Base-by-base conservation (phyloP, 805 yeast species). In the Lachancea meyersii region DNA sequence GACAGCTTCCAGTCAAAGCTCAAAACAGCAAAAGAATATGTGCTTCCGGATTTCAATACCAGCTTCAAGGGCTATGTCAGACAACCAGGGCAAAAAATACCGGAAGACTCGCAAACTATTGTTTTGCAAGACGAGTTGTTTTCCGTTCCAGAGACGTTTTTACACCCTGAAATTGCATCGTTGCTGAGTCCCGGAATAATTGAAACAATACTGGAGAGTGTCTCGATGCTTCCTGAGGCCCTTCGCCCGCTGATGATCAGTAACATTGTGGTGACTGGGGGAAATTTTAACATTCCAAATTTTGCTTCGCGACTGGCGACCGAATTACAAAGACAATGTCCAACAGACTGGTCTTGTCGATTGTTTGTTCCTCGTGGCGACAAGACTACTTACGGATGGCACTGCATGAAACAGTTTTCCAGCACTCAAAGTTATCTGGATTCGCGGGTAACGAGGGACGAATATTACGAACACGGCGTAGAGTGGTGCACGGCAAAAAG, bases 31-130 rank as follows among this genome's bases (percentile, higher is more conserved):
- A 68, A 82, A 38, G 87, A 82, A 51, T 91, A 87, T 55, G 83
- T 86, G 0, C 67, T 93, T 32, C 98, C 98, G 0, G 95, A 89
- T 58, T 84, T 82, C 60, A 86, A 84, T 54, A 81, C 86, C 1
- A 81, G 88, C 6, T 75, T 80, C 34, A 70, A 79, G 8, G 98
- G 98, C 0, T 83, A 80, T 54, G 77, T 84, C 1, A 61, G 70
- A 5, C 67, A 71, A 10, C 58, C 61, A 5, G 64, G 54, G 14
- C 50, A 59, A 17, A 52, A 48, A 26, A 52, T 58, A 28, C 64
- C 73, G 2, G 71, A 65, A 18, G 82, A 79, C 37, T 68, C 75
- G 9, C 96, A 89, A 60, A 70, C 80, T 1, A 65, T 91, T 28
- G 66, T 72, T 38, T 69, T 93, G 5, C 72, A 71, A 20, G 97